Evolutionary conservation across 306 rosid genomes (phyloP), one percentile per base, ranked within the genome.

Genomic region (Vachellia pachyceras): DNA sequence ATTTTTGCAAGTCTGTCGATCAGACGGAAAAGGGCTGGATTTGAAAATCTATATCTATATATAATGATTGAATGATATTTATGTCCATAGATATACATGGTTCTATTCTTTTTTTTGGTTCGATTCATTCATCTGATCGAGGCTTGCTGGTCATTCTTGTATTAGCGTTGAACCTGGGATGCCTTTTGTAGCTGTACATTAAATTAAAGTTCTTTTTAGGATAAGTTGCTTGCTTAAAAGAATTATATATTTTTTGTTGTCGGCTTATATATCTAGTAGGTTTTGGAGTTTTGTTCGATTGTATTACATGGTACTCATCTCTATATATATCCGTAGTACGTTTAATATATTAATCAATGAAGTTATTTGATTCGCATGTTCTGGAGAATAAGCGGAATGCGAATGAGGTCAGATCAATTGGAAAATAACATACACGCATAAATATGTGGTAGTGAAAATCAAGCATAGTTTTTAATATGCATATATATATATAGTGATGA

Each of bases 11-110:
- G 83, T 6, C 25, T 47, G 47, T 77, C 64, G 33, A 69, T 69
- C 74, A 22, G 54, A 74, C 41, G 50, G 72, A 69, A 80, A 82
- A n/a, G 72, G 88, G 82, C 69, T 82, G 83, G 64, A 82, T 83
- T 57, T 72, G 79, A 73, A 77, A 40, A 65, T 83, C 71, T 73
- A 74, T 74, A 61, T 77, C 40, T 81, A 66, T 76, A 77, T 66
- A 78, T 78, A 10, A 29, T 67, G 17, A 13, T 4, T 23, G 70
- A 65, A 36, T 36, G 44, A 65, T 54, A 12, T 37, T 54, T 77
- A 42, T 58, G 63, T 20, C 20, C 33, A 10, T 15, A 76, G 35
- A 18, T 78, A 36, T 77, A 78, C n/a, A n/a, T 22, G 42, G 33
- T n/a, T 61, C 35, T 33, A n/a, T 10, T 58, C 46, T 22, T 0